Base-by-base conservation (phyloP, 257 asterid species). In the Solanum tarapatanum region DNA sequence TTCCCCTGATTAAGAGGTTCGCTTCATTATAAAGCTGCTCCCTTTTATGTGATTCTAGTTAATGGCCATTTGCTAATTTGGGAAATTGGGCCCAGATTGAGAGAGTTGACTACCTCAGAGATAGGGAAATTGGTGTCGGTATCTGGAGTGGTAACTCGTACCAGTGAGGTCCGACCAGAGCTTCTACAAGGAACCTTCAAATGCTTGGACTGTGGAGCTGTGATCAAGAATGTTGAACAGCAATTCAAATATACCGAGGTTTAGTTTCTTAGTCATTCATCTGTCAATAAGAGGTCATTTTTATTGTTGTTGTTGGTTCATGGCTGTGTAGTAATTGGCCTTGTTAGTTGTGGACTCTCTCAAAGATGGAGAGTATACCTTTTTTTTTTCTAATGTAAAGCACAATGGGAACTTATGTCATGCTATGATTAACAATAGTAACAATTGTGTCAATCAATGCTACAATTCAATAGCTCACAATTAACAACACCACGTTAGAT, bases 211-310 rank as follows among this genome's bases (percentile, higher is more conserved):
- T 96, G 99, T 58, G 98, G 96, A 32, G 89, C 89, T 86, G 93
- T 93, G 36, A 91, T 92, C 87, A 94, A 92, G 91, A 92, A 95
- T 87, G 96, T 95, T 28, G 99, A 97, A 69, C 99, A 97, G 87
- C 99, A 97, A 69, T 97, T 94, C 93, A 97, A 97, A 92, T 97
- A 96, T 88, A 93, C 98, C 2, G 99, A 97, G 99, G 99, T 96
- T 89, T 68, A 37, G 35, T 51, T 48, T 87, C 76, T 3, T 43
- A 16, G 30, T 19, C n/a, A 12, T n/a, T 9, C 39, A n/a, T 19
- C 13, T 33, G 30, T 30, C 51, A 43, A 32, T 23, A 30, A 35
- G 45, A 33, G 60, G 58, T 1, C 87, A 58, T 60, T 84, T 39
- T 10, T 84, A 84, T 60, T 83, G 39, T 39, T 60, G 30, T 28